Evolutionary conservation across 768 basidiomycete genomes (phyloP).

Genomic region (Leccinum uliginosum): DNA sequence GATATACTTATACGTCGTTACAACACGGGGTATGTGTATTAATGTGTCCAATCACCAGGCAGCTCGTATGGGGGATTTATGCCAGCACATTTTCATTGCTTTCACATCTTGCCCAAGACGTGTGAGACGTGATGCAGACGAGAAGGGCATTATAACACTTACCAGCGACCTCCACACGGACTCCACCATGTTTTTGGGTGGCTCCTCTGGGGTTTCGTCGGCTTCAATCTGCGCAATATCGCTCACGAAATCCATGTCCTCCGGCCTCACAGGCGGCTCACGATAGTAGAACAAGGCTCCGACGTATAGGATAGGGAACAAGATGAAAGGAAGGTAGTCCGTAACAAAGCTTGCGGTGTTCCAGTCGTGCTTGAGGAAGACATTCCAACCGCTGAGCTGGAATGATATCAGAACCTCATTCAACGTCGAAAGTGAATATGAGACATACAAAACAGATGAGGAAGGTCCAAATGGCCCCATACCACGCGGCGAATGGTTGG

Average conservation of each 20-base stretch:
- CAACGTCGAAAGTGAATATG: neutral
- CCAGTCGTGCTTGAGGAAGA: constrained; percentile 56
- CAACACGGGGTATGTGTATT: constrained; percentile 3
- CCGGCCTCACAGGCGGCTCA: constrained; percentile 26
- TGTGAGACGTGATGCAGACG: neutral
- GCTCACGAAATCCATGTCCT: constrained; percentile 83
- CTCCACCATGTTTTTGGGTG: constrained; percentile 63
- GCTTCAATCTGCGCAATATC: constrained; percentile 69
- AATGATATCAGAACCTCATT: constrained; percentile 27
- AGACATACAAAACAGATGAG: constrained; percentile 58
- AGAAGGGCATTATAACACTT: constrained; percentile 26
- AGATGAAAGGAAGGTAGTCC: constrained; percentile 66
- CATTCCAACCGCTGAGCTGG: constrained; percentile 46
- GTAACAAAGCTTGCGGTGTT: constrained; percentile 68
- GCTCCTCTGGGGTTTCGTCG: constrained; percentile 64
- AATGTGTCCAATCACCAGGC: neutral
- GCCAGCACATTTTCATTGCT: neutral
- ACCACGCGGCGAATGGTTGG: constrained; percentile 74
- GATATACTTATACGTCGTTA: neutral
- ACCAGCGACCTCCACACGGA: constrained; percentile 81
- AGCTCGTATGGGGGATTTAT: neutral
- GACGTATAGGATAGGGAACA: constrained; percentile 75
- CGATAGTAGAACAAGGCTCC: constrained; percentile 46
- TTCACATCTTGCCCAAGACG: constrained; percentile 19
- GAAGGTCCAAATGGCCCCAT: constrained; percentile 30